Evolutionary conservation across 139 green algal genomes (phyloP), one percentile per base, ranked within the genome.

Genomic region (Coccomyxa sp.): DNA sequence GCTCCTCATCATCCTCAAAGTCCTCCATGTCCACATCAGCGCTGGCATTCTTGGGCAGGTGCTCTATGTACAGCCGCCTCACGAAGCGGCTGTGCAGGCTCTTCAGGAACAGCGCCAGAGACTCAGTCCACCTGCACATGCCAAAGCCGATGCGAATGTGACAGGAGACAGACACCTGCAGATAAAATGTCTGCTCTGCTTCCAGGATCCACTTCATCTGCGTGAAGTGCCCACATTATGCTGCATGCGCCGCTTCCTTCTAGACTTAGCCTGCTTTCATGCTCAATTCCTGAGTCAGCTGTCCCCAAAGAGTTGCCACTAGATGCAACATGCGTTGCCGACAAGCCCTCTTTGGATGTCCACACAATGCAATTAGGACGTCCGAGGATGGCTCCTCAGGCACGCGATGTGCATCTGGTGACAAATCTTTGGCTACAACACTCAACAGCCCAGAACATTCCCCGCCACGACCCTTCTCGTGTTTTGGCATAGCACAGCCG

Each of bases 1-100:
- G 24, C 36, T 74, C 39, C 78, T 82, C 36, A 27, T 71, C 64
- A 36, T 71, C 44, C 8, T 33, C 58, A 71, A 8, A 16, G 27
- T 8, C 69, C 69, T 74, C 71, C 10, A 34, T 7, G 71, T 37
- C 22, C 38, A 31, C 35, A 29, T 41, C 29, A 14, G 22, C 70
- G 29, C 44, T 36, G 14, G 29, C 35, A 44, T 29, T 14, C 70
- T 27, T 44, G 8, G 70, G 70, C 8, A 55, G 33, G 14, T 74
- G 34, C 78, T 89, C 81, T 14, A 36, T 39, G n/a, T 82, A 70
- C 8, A 90, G 75, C 55, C 92, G 86, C 77, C 89, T 89, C 58
- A 81, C 78, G 33, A 96, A 83, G 70, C 89, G 82, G 39, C 82
- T 81, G 38, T 69, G 79, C 41, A 88, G 72, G 73, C 88, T 68